Base-by-base conservation (phyloP, 768 basidiomycete genomes). In the Cystobasidiopsis lactophilus region DNA sequence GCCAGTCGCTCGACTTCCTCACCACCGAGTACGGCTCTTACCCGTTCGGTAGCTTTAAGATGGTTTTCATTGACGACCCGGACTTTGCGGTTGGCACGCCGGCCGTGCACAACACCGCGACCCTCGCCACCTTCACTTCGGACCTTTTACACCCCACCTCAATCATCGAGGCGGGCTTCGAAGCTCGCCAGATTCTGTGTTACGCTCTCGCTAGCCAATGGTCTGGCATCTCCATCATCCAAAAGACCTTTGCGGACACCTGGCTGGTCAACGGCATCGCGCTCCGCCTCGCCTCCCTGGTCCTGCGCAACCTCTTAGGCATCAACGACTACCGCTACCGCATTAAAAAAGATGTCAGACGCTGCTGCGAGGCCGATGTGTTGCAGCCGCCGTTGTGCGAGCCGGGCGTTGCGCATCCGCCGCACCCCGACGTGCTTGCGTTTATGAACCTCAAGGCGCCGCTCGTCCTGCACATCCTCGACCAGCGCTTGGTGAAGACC, bases 211-310 rank as follows among this genome's bases (percentile, higher is more conserved):
- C 88, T 7, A 84, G 79, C 57, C 93, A 98, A 67, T 98, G 93
- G 93, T 73, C 84, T 52, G 89, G 93, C 26, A 78, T 98, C 67
- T 91, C 95, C 66, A 85, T 98, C 61, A 79, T 86, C 53, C 88
- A 81, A 50, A 86, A 85, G 69, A 75, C 78, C 27, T 85, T 84
- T 76, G 81, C 85, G 13, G 93, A 98, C 66, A 75, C 79, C 24
- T 98, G 93, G 93, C 76, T 98, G n/a, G 79, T 89, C 53, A 86
- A 91, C 61, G 93, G 89, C 1, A 70, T 98, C 43, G 80, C 85
- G 9, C 72, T 88, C 16, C 88, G 95, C 64, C 81, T 96, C 63
- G 81, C 83, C 4, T 80, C 81, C 10, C 73, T 88, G 39, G 95
- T 84, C 69, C 69, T 89, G 60, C 76, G 79, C 53, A 82, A 81